A percentile compares a stretch with the other conserved stretches of the same genome.
Conservation (phyloP, 2,329 filamentous ascomycete species). For the Cladosporium sp. region DNA sequence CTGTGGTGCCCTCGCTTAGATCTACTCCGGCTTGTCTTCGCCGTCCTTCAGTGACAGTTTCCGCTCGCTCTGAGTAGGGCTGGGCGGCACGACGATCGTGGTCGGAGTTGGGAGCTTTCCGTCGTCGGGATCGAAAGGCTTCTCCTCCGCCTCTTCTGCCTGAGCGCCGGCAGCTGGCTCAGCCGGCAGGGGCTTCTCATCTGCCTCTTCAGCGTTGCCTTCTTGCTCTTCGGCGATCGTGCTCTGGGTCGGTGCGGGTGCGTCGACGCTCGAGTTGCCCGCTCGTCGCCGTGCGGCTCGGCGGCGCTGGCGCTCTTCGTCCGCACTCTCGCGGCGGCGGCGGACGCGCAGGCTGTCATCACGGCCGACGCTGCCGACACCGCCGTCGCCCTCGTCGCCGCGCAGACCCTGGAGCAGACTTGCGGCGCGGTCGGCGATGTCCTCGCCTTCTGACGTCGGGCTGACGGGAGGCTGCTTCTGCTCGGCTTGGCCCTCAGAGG, state of each 20-base stretch:
- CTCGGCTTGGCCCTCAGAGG: slow-evolving; percentile 8
- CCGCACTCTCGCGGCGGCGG: slow-evolving; percentile 62
- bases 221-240: slow-evolving; percentile 29
- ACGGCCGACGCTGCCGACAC: slow-evolving; percentile 5
- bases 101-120: slow-evolving; percentile 17
- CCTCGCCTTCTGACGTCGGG: slow-evolving; percentile 49
- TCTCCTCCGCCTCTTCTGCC: slow-evolving; percentile 15
- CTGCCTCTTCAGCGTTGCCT: slow-evolving; percentile 11
- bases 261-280: slow-evolving; percentile 27
- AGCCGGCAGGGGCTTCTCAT: slow-evolving; percentile 13
- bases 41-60: neutral
- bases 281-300: slow-evolving; percentile 47
- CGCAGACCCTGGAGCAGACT: slow-evolving; percentile 78
- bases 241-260: slow-evolving; percentile 26
- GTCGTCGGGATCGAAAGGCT: slow-evolving; percentile 7
- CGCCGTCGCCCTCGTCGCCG: slow-evolving; percentile 52
- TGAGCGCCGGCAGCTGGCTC: slow-evolving; percentile 19
- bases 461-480: neutral
- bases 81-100: slow-evolving; percentile 27
- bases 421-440: slow-evolving; percentile 79
- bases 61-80: slow-evolving; percentile 18
- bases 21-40: neutral
- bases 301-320: slow-evolving; percentile 66
- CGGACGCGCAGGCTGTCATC: slow-evolving; percentile 47
- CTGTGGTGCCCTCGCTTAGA: too few relatives aligned